Percentiles rank a stretch among this genome's conserved stretches.
These are phyloP conservation scores for Glycyrrhiza uralensis DNA, from an alignment of 306 rosid genomes.

Conservation along the genomic window DNA sequence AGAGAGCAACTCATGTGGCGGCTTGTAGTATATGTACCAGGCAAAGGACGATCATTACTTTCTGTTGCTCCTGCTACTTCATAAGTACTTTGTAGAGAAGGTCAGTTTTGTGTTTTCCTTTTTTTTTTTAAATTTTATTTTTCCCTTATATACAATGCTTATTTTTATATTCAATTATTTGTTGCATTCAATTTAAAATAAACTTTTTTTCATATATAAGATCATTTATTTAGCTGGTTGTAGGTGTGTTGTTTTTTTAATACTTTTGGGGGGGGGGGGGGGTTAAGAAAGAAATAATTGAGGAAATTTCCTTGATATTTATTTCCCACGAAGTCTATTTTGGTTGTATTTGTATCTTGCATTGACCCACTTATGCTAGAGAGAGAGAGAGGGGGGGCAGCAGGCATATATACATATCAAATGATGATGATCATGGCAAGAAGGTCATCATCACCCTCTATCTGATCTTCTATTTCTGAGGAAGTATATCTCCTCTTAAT, in stretches of 20 bases:
- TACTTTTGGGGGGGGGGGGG: too few relatives aligned
- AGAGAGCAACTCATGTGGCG: conserved; percentile 47
- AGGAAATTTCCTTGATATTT: conserved; percentile 38
- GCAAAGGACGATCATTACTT: conserved; percentile 47
- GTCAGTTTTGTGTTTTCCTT: too few relatives aligned
- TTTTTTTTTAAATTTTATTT: neutral
- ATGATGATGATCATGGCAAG: conserved; percentile 46
- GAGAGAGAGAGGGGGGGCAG: conserved; percentile 17
- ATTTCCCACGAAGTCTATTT: conserved; percentile 44
- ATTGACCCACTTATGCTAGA: conserved; percentile 61
- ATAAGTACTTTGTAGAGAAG: conserved; percentile 11
- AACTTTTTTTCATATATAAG: neutral
- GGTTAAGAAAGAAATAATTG: conserved; percentile 53
- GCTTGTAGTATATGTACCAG: conserved; percentile 47
- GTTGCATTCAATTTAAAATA: neutral
- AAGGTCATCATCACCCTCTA: conserved; percentile 59
- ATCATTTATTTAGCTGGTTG: neutral
- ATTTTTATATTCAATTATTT: conserved; percentile 3
- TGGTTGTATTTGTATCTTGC: conserved; percentile 67
- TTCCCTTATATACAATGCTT: neutral
- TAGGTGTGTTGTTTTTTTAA: neutral
- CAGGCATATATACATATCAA: conserved; percentile 23
- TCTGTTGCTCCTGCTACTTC: conserved; percentile 33
- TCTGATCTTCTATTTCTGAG: conserved; percentile 63
- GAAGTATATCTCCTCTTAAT: conserved; percentile 40